phyloP scores from a whole-genome alignment of 176 grass and related monocot genomes.

The Raddia distichophylla region DNA sequence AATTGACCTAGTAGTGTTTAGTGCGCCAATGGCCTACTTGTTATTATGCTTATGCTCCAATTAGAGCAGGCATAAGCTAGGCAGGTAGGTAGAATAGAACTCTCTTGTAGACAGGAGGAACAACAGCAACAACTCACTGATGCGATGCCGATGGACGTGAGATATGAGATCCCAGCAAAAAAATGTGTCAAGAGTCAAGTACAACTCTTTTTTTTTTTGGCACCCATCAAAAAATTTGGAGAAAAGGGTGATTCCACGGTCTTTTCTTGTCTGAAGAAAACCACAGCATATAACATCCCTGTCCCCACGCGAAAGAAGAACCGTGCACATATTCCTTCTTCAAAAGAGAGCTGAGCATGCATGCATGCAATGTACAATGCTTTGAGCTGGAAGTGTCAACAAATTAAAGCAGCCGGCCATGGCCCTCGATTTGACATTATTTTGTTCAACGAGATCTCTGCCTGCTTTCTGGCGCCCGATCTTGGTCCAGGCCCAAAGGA shows the following conservation, averaged over 20 bases:
- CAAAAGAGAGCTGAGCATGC: background rate
- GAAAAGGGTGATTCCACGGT: background rate
- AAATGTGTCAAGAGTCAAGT: background rate
- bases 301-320: background rate
- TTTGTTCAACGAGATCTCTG: background rate
- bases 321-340: background rate
- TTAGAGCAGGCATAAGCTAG: background rate
- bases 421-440: slow-evolving; percentile 19
- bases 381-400: slow-evolving; percentile 22
- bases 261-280: background rate
- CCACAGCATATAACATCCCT: background rate
- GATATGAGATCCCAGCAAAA: background rate
- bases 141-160: background rate
- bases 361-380: background rate
- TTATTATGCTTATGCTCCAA: background rate
- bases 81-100: too few species aligned
- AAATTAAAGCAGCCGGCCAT: background rate
- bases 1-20: background rate
- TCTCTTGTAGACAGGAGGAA: background rate
- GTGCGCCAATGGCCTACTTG: background rate
- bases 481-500: background rate
- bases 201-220: background rate
- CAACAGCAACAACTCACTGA: background rate
- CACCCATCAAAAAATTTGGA: background rate
- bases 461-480: background rate